A percentile compares a stretch with the other conserved stretches of the same genome.
phyloP scores from a whole-genome alignment of 2,329 filamentous ascomycete genomes.

The Hortaea sp. region DNA sequence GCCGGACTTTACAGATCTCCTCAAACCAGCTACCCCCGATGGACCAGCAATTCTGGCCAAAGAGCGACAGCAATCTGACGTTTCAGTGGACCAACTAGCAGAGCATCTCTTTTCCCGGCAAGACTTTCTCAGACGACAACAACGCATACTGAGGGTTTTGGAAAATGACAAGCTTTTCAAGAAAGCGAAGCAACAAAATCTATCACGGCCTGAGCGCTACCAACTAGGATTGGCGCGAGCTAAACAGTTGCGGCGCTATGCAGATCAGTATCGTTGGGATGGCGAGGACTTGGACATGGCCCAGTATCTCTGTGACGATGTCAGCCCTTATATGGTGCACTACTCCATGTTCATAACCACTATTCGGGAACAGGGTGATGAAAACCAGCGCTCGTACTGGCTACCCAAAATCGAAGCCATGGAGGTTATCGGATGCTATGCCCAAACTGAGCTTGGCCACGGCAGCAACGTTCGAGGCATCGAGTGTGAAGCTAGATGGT shows the following conservation, averaged over 20 bases:
- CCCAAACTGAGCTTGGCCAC: constrained; percentile 39
- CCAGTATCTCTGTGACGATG: constrained; percentile 44
- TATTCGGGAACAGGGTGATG: constrained; percentile 40
- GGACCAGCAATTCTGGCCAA: constrained; percentile 37
- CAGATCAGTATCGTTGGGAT: constrained; percentile 38
- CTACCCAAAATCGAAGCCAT: constrained; percentile 39
- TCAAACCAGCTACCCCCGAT: constrained; percentile 35
- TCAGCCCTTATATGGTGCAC: constrained; percentile 44
- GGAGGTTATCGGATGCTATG: constrained; percentile 34
- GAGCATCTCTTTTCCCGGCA: constrained; percentile 37
- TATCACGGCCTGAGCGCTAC: constrained; percentile 43
- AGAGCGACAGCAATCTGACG: constrained; percentile 36
- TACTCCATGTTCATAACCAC: constrained; percentile 43
- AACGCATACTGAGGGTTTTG: constrained; percentile 35
- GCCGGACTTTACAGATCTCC: constrained; percentile 41
- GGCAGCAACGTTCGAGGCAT: constrained; percentile 43
- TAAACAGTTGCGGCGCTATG: constrained; percentile 39
- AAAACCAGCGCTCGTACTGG: constrained; percentile 40
- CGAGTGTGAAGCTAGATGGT: constrained; percentile 40
- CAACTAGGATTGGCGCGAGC: constrained; percentile 43
- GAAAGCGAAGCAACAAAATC: constrained; percentile 41
- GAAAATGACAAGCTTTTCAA: constrained; percentile 39
- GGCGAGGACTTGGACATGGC: constrained; percentile 42
- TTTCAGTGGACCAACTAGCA: constrained; percentile 36
- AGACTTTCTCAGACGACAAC: constrained; percentile 40